Evolutionary conservation across 306 rosid genomes (phyloP).

Genomic region (Cicer bijugum): DNA sequence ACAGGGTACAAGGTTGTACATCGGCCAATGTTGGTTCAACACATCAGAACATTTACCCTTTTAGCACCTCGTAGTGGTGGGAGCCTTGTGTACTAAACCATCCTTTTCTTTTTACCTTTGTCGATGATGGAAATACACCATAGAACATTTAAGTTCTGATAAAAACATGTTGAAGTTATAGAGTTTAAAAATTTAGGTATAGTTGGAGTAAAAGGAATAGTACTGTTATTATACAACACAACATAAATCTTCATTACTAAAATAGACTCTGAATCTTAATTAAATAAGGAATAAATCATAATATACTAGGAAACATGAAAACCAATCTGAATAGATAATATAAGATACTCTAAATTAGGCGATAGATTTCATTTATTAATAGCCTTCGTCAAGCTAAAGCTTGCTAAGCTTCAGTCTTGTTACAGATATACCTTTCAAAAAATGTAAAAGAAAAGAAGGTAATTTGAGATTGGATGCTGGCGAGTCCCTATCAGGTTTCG

Average conservation of each 20-base stretch:
- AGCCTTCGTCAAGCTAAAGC: neutral
- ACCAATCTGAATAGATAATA: neutral
- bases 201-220: constrained; percentile 2
- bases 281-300: constrained; percentile 15
- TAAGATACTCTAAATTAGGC: neutral
- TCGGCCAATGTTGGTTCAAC: neutral
- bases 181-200: constrained; percentile 8
- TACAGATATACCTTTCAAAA: neutral
- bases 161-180: neutral
- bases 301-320: neutral
- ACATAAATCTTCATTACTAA: neutral
- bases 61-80: neutral
- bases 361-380: neutral
- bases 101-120: neutral
- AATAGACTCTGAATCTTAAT: neutral
- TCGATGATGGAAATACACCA: neutral
- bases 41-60: no score
- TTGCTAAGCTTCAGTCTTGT: neutral
- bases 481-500: neutral
- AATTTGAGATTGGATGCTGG: constrained; percentile 1
- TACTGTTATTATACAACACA: neutral
- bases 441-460: neutral
- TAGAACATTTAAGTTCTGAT: neutral
- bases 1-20: neutral
- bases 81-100: constrained; percentile 1